Evolutionary conservation across 305 asterid genomes (phyloP), one percentile per base, ranked within the genome.

Genomic region (Euphrasia arctica): DNA sequence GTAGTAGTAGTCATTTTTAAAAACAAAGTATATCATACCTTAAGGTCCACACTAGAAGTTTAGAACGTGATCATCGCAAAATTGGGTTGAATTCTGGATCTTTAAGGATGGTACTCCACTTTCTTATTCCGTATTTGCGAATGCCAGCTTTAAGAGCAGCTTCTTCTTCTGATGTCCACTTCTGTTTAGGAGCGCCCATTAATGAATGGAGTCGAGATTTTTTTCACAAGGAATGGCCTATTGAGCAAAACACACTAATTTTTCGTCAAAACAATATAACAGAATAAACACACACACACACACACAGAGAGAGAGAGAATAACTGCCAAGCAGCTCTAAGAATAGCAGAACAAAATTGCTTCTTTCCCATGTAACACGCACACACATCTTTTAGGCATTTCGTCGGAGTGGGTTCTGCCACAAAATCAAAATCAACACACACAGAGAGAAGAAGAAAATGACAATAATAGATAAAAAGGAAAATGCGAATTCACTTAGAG

Each of bases 101-200:
- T 72, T 90, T 93, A 51, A 93, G 96, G 64, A 93, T 93, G 54
- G 91, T 85, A 67, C 99, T 93, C 99, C 99, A 90, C 80, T 93
- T 93, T 22, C 99, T 96, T 18, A 77, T 61, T 61, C 99, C 99
- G 70, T 93, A 81, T 75, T 80, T 88, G 15, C 81, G 74, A 74
- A 93, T 86, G 56, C 97, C 99, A 58, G 99, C 96, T 78, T 85
- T 90, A 63, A 93, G 96, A 68, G 99, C 95, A 74, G 93, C 99
- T 84, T 93, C 99, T 18, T 83, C 99, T 70, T 85, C 96, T 41
- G 92, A 43, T 62, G 95, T 93, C 97, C 99, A 93, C 85, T 83
- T 90, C 77, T 78, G 96, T 71, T 93, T 93, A 54, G 99, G 99
- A 62, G 99, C 99, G 78, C 99, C 99, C 99, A 93, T 93, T 28